These are phyloP conservation scores for Dactylellina parvicollis DNA, from an alignment of 2,329 filamentous ascomycete species.

Conservation along the genomic window DNA sequence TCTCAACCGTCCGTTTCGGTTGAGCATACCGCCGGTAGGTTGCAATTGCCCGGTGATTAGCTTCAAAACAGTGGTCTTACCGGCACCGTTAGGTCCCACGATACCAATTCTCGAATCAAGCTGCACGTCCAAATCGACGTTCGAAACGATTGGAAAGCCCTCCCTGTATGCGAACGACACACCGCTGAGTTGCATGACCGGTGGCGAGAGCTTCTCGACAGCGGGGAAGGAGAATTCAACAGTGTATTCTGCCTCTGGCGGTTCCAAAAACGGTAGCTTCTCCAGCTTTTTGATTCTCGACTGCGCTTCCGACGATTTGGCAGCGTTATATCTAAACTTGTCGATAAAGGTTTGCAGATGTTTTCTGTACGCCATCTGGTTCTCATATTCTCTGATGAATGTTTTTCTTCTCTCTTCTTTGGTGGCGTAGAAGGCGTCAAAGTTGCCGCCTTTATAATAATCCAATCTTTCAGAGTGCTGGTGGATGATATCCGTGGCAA, in stretches of 20 bases:
- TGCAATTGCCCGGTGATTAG: slow-evolving; percentile 88
- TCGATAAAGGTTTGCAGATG: slow-evolving; percentile 98
- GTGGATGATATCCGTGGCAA: slow-evolving; percentile 98
- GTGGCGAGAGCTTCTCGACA: slow-evolving; percentile 95
- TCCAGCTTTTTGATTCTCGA: slow-evolving; percentile 99
- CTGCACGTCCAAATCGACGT: slow-evolving; percentile 95
- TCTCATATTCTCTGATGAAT: slow-evolving; percentile 96
- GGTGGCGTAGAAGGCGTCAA: slow-evolving; percentile 95
- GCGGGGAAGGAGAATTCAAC: slow-evolving; percentile 98
- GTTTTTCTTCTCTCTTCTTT: slow-evolving; percentile 97
- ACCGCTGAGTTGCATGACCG: slow-evolving; percentile 95
- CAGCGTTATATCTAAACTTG: slow-evolving; percentile 99
- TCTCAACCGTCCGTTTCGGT: slow-evolving; percentile 84
- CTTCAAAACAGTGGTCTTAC: slow-evolving; percentile 98
- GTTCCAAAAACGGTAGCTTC: slow-evolving; percentile 89
- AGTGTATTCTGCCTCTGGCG: slow-evolving; percentile 92
- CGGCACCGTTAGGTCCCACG: slow-evolving; percentile 97
- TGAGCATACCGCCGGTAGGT: slow-evolving; percentile 81
- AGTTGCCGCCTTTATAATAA: slow-evolving; percentile 98
- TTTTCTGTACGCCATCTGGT: slow-evolving; percentile 91
- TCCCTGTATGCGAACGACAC: slow-evolving; percentile 88
- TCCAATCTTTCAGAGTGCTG: slow-evolving; percentile 96
- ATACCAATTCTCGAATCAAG: slow-evolving; percentile 98
- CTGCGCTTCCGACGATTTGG: slow-evolving; percentile 97
- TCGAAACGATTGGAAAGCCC: slow-evolving; percentile 80